A percentile compares a stretch with the other conserved stretches of the same genome.
These are phyloP conservation scores for Keithomyces neogunnii DNA, from an alignment of 2,329 filamentous ascomycete species.

Conservation along the genomic window DNA sequence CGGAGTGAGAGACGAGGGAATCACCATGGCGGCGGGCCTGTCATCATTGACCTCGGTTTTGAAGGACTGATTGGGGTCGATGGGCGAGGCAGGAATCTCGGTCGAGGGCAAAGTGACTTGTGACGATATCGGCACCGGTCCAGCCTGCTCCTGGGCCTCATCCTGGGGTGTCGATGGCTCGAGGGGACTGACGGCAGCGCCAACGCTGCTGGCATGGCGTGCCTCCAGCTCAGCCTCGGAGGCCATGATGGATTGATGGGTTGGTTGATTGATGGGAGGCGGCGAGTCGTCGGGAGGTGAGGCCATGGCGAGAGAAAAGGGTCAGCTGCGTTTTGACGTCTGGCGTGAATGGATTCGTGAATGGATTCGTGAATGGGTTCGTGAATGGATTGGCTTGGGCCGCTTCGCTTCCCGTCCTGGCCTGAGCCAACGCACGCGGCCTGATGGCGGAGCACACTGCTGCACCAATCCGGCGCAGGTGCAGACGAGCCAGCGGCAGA, in stretches of 20 bases:
- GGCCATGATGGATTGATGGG: constrained; percentile 20
- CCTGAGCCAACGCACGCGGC: background rate
- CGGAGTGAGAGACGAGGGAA: constrained; percentile 50
- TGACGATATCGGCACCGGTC: constrained; percentile 27
- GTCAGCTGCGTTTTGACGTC: too few species aligned
- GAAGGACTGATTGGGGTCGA: constrained; percentile 40
- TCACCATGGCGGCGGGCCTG: constrained; percentile 32
- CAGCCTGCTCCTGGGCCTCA: constrained; percentile 9
- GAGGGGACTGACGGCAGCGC: constrained; percentile 25
- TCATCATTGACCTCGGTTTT: constrained; percentile 43
- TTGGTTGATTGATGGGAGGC: background rate
- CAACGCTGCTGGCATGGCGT: constrained; percentile 24
- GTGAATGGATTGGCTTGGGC: background rate
- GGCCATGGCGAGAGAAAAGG: background rate
- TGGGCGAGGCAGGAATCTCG: constrained; percentile 45
- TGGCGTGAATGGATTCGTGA: too few species aligned
- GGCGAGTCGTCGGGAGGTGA: background rate
- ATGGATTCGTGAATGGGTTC: too few species aligned
- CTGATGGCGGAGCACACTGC: background rate
- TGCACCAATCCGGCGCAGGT: background rate
- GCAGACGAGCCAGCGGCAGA: background rate
- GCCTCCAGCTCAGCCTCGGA: constrained; percentile 25
- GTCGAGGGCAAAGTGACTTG: constrained; percentile 50
- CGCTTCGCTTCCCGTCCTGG: background rate
- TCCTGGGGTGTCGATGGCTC: constrained; percentile 23